Percentiles rank a stretch among this genome's conserved stretches.
These are phyloP conservation scores for Aspergillus bombycis DNA, from an alignment of 2,329 filamentous ascomycete species.

Conservation along the genomic window DNA sequence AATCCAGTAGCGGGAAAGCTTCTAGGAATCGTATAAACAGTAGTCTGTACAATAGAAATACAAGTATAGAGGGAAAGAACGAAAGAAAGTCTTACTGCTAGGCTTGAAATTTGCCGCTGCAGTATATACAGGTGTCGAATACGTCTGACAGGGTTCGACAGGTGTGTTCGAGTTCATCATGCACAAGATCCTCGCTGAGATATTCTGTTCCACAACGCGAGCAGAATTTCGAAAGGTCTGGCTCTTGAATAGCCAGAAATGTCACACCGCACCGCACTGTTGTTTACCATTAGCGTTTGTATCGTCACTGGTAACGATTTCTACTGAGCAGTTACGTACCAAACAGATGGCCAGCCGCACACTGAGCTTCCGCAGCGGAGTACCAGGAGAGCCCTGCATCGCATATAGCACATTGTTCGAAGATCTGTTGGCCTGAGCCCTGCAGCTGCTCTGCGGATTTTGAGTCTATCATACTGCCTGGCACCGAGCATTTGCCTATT, in stretches of 20 bases:
- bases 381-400: conserved; percentile 51
- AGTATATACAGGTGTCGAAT: conserved; percentile 42
- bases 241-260: conserved; percentile 59
- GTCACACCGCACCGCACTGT: conserved; percentile 57
- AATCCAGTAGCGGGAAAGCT: conserved; percentile 76
- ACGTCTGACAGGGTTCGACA: conserved; percentile 31
- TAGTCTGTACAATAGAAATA: conserved; percentile 1
- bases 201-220: conserved; percentile 55
- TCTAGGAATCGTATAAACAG: conserved; percentile 53
- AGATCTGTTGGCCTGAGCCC: conserved; percentile 30
- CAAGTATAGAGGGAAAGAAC: background rate
- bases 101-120: conserved; percentile 38
- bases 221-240: conserved; percentile 57
- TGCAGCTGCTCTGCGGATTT: conserved; percentile 28
- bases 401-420: conserved; percentile 59
- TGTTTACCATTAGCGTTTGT: conserved; percentile 14
- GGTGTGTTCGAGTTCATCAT: conserved; percentile 21
- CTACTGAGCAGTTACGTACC: conserved; percentile 33
- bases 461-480: conserved; percentile 22
- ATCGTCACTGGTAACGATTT: too few species aligned
- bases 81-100: conserved; percentile 6
- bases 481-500: conserved; percentile 28
- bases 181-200: conserved; percentile 48
- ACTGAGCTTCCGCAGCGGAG: conserved; percentile 51
- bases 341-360: conserved; percentile 56